Conservation (phyloP, 2,329 filamentous ascomycete species). For the Nigrograna mackinnonii region DNA sequence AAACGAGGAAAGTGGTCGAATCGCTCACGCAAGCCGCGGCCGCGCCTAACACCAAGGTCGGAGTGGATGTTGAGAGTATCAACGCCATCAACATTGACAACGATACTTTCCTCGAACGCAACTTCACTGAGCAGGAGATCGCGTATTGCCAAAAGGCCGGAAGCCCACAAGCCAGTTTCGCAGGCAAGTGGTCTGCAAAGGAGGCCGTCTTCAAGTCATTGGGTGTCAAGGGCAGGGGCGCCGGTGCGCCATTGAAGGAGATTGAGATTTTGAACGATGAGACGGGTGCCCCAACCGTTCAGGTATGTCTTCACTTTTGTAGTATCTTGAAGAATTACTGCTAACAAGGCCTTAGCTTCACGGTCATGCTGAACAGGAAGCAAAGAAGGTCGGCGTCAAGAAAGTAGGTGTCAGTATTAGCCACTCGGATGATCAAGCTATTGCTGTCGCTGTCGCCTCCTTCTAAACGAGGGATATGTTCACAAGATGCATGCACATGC, state of each 20-base stretch:
- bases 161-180: conserved; percentile 85
- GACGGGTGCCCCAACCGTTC: conserved; percentile 80
- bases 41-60: conserved; percentile 71
- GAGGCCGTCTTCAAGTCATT: conserved; percentile 98
- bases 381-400: conserved; percentile 86
- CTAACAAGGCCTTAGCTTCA: conserved; percentile 66
- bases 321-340: conserved; percentile 2
- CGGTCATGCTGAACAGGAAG: conserved; percentile 79
- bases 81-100: conserved; percentile 88
- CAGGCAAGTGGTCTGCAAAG: conserved; percentile 95
- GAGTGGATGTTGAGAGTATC: conserved; percentile 92
- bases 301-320: conserved; percentile 62
- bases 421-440: conserved; percentile 90
- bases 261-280: conserved; percentile 89
- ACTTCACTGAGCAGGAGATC: conserved; percentile 86
- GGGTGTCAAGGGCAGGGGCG: conserved; percentile 83
- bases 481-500: too few relatives aligned
- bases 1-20: conserved; percentile 76
- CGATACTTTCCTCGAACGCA: conserved; percentile 90
- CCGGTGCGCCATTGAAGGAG: conserved; percentile 86
- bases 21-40: conserved; percentile 70
- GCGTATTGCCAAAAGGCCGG: conserved; percentile 82
- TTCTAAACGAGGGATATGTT: too few relatives aligned
- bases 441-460: conserved; percentile 87
- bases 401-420: conserved; percentile 92